Evolutionary conservation across 441 rosid species (phyloP).

Genomic region (Corymbia citriodora): DNA sequence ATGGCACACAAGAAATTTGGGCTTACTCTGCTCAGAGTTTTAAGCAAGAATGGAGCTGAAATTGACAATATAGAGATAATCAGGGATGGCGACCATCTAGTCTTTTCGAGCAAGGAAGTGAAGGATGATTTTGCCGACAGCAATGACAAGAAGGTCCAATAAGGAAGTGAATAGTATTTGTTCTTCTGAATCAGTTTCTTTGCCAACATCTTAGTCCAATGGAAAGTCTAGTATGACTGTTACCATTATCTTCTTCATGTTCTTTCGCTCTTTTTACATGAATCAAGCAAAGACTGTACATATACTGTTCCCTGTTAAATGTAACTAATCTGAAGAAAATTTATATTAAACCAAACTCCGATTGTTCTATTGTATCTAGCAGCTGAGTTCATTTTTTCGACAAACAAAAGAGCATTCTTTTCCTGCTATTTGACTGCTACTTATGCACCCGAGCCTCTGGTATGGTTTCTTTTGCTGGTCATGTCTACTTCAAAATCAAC

Average conservation of each 20-base stretch:
- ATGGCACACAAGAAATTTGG: not conserved
- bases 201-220: not conserved
- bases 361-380: not conserved
- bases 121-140: not conserved
- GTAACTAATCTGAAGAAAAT: not conserved
- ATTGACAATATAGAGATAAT: not conserved
- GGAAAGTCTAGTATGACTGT: not conserved
- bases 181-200: not conserved
- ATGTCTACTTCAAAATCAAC: not conserved
- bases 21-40: not conserved
- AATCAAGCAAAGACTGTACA: not conserved
- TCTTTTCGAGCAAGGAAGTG: not conserved
- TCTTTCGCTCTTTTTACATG: not conserved
- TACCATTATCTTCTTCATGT: not conserved
- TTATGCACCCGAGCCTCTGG: not conserved
- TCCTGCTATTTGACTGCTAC: not conserved
- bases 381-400: not conserved
- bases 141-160: not conserved
- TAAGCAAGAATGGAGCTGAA: not conserved
- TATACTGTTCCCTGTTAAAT: not conserved
- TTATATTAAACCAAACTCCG: not conserved
- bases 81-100: conserved; percentile 2
- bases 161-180: not conserved
- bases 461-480: not conserved
- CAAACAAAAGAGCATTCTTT: not conserved